These are phyloP conservation scores for Leptographium flavum DNA, from an alignment of 2,329 filamentous ascomycete species.

Conservation along the genomic window DNA sequence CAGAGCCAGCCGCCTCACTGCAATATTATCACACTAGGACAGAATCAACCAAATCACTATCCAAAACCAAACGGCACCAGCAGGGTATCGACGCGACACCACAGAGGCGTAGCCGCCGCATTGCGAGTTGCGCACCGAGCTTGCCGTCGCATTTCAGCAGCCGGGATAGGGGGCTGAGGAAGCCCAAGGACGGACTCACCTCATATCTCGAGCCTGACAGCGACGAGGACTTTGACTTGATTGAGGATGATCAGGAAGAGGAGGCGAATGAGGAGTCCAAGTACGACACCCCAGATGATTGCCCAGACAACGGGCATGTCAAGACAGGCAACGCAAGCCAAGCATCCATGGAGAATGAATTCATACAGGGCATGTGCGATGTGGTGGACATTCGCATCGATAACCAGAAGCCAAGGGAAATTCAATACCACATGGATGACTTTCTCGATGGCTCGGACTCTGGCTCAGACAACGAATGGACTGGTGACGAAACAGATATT, in stretches of 20 bases:
- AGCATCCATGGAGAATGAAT: constrained; percentile 8
- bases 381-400: constrained; percentile 60
- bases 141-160: constrained; percentile 18
- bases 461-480: constrained; percentile 42
- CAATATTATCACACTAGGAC: constrained; percentile 5
- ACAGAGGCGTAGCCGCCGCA: constrained; percentile 21
- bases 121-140: constrained; percentile 15
- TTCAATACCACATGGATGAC: constrained; percentile 55
- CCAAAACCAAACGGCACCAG: background rate
- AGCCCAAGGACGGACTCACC: constrained; percentile 4
- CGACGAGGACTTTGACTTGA: constrained; percentile 22
- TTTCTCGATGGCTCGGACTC: constrained; percentile 47
- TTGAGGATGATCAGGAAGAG: constrained; percentile 4
- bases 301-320: background rate
- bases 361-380: constrained; percentile 55
- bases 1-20: constrained; percentile 12
- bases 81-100: background rate
- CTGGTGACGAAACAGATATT: constrained; percentile 12
- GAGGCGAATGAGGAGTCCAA: too few species aligned
- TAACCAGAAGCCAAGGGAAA: constrained; percentile 58
- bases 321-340: background rate
- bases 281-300: constrained; percentile 1
- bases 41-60: background rate
- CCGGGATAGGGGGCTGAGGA: constrained; percentile 3
- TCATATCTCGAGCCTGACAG: constrained; percentile 33